Percentiles rank a stretch among this genome's conserved stretches.
These are phyloP conservation scores for Elsinoe fawcettii DNA, from an alignment of 2,329 filamentous ascomycete genomes.

Conservation along the genomic window DNA sequence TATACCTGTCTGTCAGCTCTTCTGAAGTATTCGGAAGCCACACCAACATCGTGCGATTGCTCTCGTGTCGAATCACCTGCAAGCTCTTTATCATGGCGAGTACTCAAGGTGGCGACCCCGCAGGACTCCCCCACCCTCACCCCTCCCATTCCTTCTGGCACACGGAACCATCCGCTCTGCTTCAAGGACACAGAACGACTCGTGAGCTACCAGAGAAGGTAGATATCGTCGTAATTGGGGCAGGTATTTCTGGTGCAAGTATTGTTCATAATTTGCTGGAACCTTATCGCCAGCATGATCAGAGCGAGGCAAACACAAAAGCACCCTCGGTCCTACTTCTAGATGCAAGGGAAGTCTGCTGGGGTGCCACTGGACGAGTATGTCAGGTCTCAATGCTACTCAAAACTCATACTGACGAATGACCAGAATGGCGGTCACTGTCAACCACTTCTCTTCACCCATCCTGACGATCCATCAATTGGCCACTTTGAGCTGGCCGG, in stretches of 20 bases:
- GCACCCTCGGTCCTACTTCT: slow-evolving; percentile 58
- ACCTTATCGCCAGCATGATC: slow-evolving; percentile 17
- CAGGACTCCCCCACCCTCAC: slow-evolving; percentile 49
- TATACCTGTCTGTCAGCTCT: too few relatives aligned
- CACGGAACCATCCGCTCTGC: slow-evolving; percentile 53
- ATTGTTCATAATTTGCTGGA: slow-evolving; percentile 50
- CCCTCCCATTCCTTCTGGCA: slow-evolving; percentile 69
- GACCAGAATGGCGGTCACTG: slow-evolving; percentile 54
- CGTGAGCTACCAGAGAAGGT: slow-evolving; percentile 52
- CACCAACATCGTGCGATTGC: too few relatives aligned
- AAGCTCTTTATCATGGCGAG: background rate
- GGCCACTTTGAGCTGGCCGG: slow-evolving; percentile 66
- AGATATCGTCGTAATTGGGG: slow-evolving; percentile 66
- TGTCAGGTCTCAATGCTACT: slow-evolving; percentile 19
- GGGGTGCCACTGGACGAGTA: slow-evolving; percentile 74
- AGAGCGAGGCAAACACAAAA: slow-evolving; percentile 39
- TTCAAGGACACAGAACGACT: slow-evolving; percentile 63
- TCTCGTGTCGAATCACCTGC: too few relatives aligned
- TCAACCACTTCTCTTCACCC: slow-evolving; percentile 60
- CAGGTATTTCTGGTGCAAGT: slow-evolving; percentile 68
- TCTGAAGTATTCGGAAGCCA: too few relatives aligned
- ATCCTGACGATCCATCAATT: slow-evolving; percentile 46
- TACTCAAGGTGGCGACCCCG: slow-evolving; percentile 8
- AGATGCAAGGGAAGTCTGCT: slow-evolving; percentile 72
- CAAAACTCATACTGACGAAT: slow-evolving; percentile 12